Evolutionary conservation across 2,329 filamentous ascomycete genomes (phyloP).

Genomic region (Pestalotiopsis sp.): DNA sequence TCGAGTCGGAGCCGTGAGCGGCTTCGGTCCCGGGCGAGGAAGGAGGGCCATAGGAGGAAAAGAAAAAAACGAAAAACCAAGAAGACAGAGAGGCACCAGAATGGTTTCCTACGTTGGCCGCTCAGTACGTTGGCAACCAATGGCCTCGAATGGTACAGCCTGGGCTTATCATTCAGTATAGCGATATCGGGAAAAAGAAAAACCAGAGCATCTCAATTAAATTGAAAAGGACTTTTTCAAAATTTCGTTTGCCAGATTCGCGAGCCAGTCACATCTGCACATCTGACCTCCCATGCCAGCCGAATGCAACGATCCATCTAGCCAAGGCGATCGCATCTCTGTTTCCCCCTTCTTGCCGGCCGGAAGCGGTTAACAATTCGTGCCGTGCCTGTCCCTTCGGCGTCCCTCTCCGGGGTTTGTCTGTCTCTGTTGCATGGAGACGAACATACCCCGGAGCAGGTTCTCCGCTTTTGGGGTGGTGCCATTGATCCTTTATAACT

Average conservation of each 20-base stretch:
- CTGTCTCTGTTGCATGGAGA: background rate
- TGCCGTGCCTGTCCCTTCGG: too few relatives aligned
- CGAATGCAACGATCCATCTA: background rate
- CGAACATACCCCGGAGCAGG: background rate
- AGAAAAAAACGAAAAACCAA: background rate
- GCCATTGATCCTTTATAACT: background rate
- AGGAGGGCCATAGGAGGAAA: background rate
- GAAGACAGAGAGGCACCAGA: too few relatives aligned
- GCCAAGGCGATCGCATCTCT: background rate
- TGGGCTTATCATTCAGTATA: too few relatives aligned
- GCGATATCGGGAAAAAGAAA: too few relatives aligned
- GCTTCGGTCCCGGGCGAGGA: too few relatives aligned
- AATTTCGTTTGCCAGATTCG: background rate
- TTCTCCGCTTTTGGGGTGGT: background rate
- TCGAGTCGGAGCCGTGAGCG: conserved; percentile 33
- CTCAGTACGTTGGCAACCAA: too few relatives aligned
- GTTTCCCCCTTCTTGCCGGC: background rate
- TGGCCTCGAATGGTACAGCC: too few relatives aligned
- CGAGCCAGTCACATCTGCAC: background rate
- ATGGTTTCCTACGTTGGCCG: too few relatives aligned
- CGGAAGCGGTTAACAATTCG: too few relatives aligned
- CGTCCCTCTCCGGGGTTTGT: too few relatives aligned
- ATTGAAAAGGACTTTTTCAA: background rate
- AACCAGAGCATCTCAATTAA: background rate
- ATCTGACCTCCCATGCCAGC: background rate